These are phyloP conservation scores for Mycena belliarum DNA, from an alignment of 768 basidiomycete species.

Conservation along the genomic window DNA sequence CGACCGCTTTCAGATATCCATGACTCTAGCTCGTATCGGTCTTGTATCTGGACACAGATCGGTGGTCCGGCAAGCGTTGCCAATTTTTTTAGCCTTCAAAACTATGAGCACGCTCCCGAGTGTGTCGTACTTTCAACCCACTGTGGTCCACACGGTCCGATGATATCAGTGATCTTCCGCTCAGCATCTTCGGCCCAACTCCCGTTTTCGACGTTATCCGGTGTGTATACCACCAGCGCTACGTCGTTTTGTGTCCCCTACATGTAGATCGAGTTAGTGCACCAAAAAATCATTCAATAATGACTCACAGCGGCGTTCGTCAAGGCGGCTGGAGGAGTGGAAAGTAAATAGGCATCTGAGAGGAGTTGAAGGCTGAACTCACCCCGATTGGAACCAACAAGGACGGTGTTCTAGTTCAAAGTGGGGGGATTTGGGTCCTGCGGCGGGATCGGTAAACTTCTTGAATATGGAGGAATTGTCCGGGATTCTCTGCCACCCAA, in stretches of 20 bases:
- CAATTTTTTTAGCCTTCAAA: background rate
- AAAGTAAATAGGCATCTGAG: background rate
- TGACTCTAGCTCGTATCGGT: background rate
- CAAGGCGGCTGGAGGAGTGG: background rate
- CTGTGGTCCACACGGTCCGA: slow-evolving; percentile 2
- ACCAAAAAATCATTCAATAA: background rate
- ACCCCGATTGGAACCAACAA: slow-evolving; percentile 6
- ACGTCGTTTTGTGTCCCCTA: slow-evolving; percentile 3
- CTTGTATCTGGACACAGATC: background rate
- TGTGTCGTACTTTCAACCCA: background rate
- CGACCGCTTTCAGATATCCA: slow-evolving; percentile 10
- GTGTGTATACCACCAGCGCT: background rate
- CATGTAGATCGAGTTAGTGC: background rate
- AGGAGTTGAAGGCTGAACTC: background rate
- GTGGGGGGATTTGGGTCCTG: background rate
- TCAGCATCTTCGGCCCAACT: background rate
- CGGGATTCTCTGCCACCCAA: background rate
- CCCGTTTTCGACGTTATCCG: background rate
- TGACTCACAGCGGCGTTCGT: background rate
- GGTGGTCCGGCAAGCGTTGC: slow-evolving; percentile 3
- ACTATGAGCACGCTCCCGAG: background rate
- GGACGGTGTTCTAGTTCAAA: background rate
- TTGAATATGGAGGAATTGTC: background rate
- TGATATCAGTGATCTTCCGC: background rate
- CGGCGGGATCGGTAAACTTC: background rate